Base-by-base conservation (phyloP, 2,329 filamentous ascomycete genomes). In the Aspergillus terreus region DNA sequence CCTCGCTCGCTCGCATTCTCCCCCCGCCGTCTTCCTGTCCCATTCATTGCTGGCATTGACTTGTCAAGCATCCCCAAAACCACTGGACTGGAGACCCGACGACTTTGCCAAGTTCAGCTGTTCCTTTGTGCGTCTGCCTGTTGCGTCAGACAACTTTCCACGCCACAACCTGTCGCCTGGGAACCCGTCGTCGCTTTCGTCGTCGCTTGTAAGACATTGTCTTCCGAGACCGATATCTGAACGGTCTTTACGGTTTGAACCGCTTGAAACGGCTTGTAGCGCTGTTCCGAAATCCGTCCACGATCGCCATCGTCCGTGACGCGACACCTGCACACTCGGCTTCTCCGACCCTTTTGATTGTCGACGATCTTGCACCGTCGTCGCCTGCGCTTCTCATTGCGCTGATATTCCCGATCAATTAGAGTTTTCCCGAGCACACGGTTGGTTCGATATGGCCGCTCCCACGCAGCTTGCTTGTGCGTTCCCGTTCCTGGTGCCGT, bases 391-490 rank as follows among this genome's bases (percentile, higher is more conserved):
- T 11, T 52, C 47, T 40, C 27, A 46, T 47, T 52, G 30, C 44
- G 19, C 33, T 27, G 15, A 52, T 47, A 50, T 30, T 48, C 44
- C 25, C 50, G 21, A 42, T 45, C 42, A 44, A 38, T 50, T 30
- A n/a, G 43, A 48, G 32, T 49, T 44, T 52, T 17, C 47, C 36
- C 27, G 15, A 57, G 23, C 45, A 51, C 36, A 52, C 50, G 36
- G 42, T 49, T 49, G 21, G 53, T 55, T 63, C 60, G 62, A 61
- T 46, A 96, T 96, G 91, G 88, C 90, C 73, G 86, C 81, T 80
- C 85, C 89, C 69, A 87, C 92, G 78, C 92, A 96, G 84, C 88
- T 96, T 85, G 90, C 90, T 76, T 96, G 82, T 85, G 72, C 57
- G 82, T 76, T 50, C 56, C 10, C 30, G 11, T 35, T 6, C 33